A percentile compares a stretch with the other conserved stretches of the same genome.
Evolutionary conservation across 2,329 filamentous ascomycete genomes (phyloP).

Genomic region (Xenosphaeropsis pyriputrescens): DNA sequence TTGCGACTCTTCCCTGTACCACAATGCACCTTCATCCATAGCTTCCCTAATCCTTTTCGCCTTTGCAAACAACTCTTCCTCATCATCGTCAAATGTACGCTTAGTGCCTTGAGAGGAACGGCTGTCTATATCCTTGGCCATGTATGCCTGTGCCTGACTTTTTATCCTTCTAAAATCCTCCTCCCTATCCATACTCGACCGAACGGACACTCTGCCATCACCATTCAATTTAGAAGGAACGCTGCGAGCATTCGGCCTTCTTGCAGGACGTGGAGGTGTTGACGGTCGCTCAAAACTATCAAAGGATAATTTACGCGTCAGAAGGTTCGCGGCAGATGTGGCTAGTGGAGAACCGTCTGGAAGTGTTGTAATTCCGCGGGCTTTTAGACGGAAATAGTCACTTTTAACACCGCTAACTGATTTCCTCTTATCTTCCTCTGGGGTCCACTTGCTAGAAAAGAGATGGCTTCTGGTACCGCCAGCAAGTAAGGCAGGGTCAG

Average conservation of each 20-base stretch:
- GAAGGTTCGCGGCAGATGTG: slow-evolving; percentile 11
- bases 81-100: slow-evolving; percentile 7
- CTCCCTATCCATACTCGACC: slow-evolving; percentile 1
- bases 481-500: slow-evolving; percentile 15
- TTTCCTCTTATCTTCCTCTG: slow-evolving; percentile 8
- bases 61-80: slow-evolving; percentile 16
- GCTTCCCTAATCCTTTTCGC: slow-evolving; percentile 17
- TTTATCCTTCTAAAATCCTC: slow-evolving; percentile 11
- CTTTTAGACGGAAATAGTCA: slow-evolving; percentile 20
- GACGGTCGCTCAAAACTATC: slow-evolving; percentile 9
- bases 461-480: slow-evolving; percentile 16
- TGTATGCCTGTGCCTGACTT: slow-evolving; percentile 9
- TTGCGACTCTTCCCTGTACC: slow-evolving; percentile 13
- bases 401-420: slow-evolving; percentile 18
- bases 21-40: slow-evolving; percentile 18
- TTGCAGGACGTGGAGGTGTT: slow-evolving; percentile 5
- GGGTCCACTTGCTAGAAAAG: slow-evolving; percentile 8
- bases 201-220: too few relatives aligned
- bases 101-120: neutral
- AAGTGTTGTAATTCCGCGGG: slow-evolving; percentile 17
- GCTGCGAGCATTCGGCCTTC: slow-evolving; percentile 7
- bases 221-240: slow-evolving; percentile 7
- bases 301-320: slow-evolving; percentile 12
- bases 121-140: neutral
- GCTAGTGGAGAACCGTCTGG: slow-evolving; percentile 16